phyloP scores from a whole-genome alignment of 495 filamentous ascomycete genomes.

The Immersiella caudata region DNA sequence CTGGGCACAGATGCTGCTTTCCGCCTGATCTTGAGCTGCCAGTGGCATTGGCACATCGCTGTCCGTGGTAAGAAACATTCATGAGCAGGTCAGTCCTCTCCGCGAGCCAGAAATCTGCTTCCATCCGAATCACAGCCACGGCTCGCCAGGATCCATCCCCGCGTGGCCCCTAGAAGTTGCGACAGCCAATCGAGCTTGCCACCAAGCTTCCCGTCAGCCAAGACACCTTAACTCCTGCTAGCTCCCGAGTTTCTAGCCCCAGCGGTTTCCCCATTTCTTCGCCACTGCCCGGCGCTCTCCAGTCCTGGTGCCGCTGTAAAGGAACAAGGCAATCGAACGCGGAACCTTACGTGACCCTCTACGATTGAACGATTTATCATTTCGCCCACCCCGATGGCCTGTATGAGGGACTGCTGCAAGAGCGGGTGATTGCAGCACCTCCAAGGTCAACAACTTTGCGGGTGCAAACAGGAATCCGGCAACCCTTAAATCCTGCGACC shows the following conservation, averaged over 20 bases:
- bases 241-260: not conserved
- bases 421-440: not conserved
- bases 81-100: not conserved
- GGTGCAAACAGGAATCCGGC: not conserved
- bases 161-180: not conserved
- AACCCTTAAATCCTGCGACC: not conserved
- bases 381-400: conserved; percentile 6
- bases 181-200: conserved; percentile 6
- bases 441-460: not conserved
- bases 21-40: not conserved
- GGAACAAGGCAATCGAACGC: not conserved
- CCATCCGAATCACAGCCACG: not conserved
- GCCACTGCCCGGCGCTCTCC: not conserved
- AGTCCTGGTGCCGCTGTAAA: not conserved
- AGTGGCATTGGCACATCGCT: not conserved
- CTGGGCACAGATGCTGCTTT: not conserved
- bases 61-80: not conserved
- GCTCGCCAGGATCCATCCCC: not conserved
- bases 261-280: not conserved
- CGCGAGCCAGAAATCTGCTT: not conserved
- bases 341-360: not conserved
- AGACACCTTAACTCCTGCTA: conserved; percentile 1
- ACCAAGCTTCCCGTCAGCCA: conserved; percentile 5
- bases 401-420: not conserved
- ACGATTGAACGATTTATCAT: not conserved